Evolutionary conservation across 1,139 yeast species (phyloP), one percentile per base, ranked within the genome.

Genomic region (Yamadazyma siamensis): DNA sequence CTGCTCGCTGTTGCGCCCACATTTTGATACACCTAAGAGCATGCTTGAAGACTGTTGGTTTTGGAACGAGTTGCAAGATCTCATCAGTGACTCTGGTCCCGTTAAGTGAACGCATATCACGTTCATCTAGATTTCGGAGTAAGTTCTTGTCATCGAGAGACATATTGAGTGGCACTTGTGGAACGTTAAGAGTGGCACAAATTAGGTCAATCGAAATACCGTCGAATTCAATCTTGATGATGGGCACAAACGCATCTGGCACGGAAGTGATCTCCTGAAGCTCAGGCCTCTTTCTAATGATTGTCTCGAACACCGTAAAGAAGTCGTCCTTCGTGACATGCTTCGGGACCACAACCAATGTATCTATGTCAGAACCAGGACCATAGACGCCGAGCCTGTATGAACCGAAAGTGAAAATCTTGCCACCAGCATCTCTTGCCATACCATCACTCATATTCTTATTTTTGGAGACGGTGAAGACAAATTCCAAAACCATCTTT

Each of bases 21-120:
- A 91, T 67, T 55, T 91, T 91, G 35, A 91, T 84, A 15, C 95
- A 91, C 40, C 99, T 65, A 36, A 91, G 65, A 1, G 97, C 96
- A 48, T 88, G 91, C 50, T 88, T 87, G 63, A 91, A 91, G 2
- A 87, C 95, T 10, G 88, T 81, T 9, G 94, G 91, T 47, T 87
- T 89, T 0, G 99, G 98, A 6, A 91, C 98, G 16, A 91, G 61
- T 32, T 74, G 74, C 41, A 91, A 65, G 30, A 91, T 89, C 48
- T 91, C 96, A 58, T 94, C 99, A 0, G 98, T 91, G 6, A 91
- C 99, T 54, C 99, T 74, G 1, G 98, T 89, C 49, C 99, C 99
- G 54, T 91, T 91, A 35, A 91, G 61, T 0, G 96, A 77, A 46
- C 97, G 72, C 42, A 89, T 60, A 51, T 91, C 97, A 51, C 77